These are phyloP conservation scores for Neonectria coccinea DNA, from an alignment of 2,329 filamentous ascomycete genomes.

Conservation along the genomic window DNA sequence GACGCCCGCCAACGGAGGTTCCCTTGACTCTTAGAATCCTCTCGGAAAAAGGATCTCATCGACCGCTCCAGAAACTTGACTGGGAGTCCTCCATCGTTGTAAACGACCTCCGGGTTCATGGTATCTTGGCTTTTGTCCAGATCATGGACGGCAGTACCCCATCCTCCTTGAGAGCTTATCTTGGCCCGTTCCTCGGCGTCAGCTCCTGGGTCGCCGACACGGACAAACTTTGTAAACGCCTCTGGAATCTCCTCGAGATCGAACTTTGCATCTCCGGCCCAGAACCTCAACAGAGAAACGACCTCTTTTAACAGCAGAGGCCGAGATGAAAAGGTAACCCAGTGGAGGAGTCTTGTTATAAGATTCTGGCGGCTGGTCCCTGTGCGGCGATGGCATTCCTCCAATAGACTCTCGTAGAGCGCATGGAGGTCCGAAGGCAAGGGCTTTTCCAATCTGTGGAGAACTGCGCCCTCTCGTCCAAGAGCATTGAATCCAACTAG, in stretches of 20 bases:
- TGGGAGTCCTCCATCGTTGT: slow-evolving; percentile 43
- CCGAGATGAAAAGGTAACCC: slow-evolving; percentile 44
- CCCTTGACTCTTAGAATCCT: slow-evolving; percentile 18
- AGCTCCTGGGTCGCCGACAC: slow-evolving; percentile 41
- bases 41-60: slow-evolving; percentile 45
- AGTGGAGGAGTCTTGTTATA: slow-evolving; percentile 42
- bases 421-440: slow-evolving; percentile 42
- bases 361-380: slow-evolving; percentile 29
- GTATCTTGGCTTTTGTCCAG: slow-evolving; percentile 33
- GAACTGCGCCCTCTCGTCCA: slow-evolving; percentile 49
- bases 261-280: slow-evolving; percentile 35
- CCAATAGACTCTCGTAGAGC: slow-evolving; percentile 44
- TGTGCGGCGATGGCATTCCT: slow-evolving; percentile 44
- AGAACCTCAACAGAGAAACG: slow-evolving; percentile 34
- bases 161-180: slow-evolving; percentile 12
- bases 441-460: slow-evolving; percentile 44
- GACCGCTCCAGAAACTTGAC: slow-evolving; percentile 48
- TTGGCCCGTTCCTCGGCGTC: slow-evolving; percentile 38
- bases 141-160: slow-evolving; percentile 30
- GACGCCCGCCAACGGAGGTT: slow-evolving; percentile 33
- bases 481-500: slow-evolving; percentile 47
- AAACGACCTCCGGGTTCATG: slow-evolving; percentile 30
- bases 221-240: slow-evolving; percentile 42
- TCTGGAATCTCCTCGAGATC: slow-evolving; percentile 45
- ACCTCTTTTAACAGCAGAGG: slow-evolving; percentile 41